phyloP scores from a whole-genome alignment of 176 grass and related monocot genomes.

The Phragmites australis region DNA sequence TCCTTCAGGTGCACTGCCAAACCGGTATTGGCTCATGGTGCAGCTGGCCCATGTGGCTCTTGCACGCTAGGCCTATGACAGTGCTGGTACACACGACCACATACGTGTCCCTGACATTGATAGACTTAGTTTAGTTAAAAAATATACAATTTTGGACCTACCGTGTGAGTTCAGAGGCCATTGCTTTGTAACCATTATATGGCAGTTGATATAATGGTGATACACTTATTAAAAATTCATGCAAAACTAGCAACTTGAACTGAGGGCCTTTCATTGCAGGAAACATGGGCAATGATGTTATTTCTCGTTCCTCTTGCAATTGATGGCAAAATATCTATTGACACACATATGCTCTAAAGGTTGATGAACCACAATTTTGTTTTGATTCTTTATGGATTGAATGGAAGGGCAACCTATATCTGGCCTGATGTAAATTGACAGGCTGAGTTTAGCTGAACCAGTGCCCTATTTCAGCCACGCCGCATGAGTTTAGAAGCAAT shows the following conservation, averaged over 20 bases:
- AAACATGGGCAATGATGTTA: not conserved
- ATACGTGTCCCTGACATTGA: not conserved
- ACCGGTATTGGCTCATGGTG: no score
- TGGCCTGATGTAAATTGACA: not conserved
- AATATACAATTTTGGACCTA: not conserved
- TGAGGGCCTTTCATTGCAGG: not conserved
- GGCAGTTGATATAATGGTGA: not conserved
- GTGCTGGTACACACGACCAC: not conserved
- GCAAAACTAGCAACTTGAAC: not conserved
- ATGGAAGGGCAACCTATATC: not conserved
- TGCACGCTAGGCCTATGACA: not conserved
- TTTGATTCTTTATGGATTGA: not conserved
- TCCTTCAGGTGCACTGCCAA: no score
- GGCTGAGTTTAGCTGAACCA: not conserved
- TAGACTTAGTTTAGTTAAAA: not conserved
- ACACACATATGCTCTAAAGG: not conserved
- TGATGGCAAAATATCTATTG: constrained; percentile 1
- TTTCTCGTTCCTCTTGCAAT: not conserved
- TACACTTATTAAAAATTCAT: not conserved
- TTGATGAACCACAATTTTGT: not conserved
- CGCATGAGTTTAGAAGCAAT: constrained; percentile 11
- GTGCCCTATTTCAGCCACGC: not conserved
- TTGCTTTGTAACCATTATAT: not conserved
- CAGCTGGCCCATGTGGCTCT: not conserved
- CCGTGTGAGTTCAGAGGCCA: no score